Percentiles rank a stretch among this genome's conserved stretches.
Evolutionary conservation across 441 rosid genomes (phyloP).

Genomic region (Aleurites moluccanus): DNA sequence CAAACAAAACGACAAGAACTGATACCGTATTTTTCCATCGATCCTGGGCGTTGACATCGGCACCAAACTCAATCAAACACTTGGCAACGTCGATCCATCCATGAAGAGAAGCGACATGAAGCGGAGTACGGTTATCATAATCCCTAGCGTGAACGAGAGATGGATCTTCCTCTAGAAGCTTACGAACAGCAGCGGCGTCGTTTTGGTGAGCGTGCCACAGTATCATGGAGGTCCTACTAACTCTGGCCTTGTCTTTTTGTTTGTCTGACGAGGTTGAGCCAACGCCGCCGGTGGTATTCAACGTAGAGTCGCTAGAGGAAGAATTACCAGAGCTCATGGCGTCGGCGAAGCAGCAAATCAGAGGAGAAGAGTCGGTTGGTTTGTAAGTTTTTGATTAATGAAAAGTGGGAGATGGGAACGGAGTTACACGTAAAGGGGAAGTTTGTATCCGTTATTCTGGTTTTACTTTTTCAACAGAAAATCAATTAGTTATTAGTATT

Average conservation of each 20-base stretch:
- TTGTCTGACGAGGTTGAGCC: conserved; percentile 43
- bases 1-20: not conserved
- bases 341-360: conserved; percentile 16
- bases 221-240: conserved; percentile 91
- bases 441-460: conserved; percentile 35
- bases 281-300: conserved; percentile 22
- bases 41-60: conserved; percentile 98
- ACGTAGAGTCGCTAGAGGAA: conserved; percentile 36
- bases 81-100: conserved; percentile 92
- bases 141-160: conserved; percentile 87
- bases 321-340: conserved; percentile 48
- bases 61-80: conserved; percentile 79
- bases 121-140: conserved; percentile 90
- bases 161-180: conserved; percentile 88
- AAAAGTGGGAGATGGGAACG: not conserved
- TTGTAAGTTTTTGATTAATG: too few species aligned
- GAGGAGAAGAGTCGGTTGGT: not conserved
- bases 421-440: too few species aligned
- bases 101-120: conserved; percentile 94
- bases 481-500: too few species aligned
- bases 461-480: conserved; percentile 37
- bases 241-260: conserved; percentile 97
- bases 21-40: conserved; percentile 97
- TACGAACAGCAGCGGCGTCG: conserved; percentile 80
- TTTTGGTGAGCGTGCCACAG: conserved; percentile 99